Conservation (phyloP, 441 rosid genomes). For the Capsella rubella region DNA sequence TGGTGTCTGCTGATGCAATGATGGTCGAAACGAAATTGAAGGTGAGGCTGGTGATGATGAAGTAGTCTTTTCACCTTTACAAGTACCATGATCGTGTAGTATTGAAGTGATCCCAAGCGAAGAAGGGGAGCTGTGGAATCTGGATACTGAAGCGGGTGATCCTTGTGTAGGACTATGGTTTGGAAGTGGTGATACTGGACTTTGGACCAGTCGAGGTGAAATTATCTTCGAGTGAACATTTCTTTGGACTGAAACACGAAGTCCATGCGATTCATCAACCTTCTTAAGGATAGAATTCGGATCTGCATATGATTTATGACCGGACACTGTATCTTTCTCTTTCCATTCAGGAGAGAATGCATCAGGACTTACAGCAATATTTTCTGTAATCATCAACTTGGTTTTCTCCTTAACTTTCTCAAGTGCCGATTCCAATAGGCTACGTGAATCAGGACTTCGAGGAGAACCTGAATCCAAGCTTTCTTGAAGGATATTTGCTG, state of each 20-base stretch:
- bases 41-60: slow-evolving; percentile 47
- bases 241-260: slow-evolving; percentile 56
- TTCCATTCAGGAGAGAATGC: slow-evolving; percentile 46
- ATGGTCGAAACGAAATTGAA: slow-evolving; percentile 37
- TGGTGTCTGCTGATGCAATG: slow-evolving; percentile 34
- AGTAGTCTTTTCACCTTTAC: slow-evolving; percentile 51
- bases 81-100: slow-evolving; percentile 66
- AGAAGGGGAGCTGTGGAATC: slow-evolving; percentile 61
- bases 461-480: slow-evolving; percentile 55
- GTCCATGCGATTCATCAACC: slow-evolving; percentile 56
- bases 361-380: slow-evolving; percentile 37
- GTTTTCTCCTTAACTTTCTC: slow-evolving; percentile 54
- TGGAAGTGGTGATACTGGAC: slow-evolving; percentile 53
- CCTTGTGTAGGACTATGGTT: slow-evolving; percentile 51
- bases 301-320: slow-evolving; percentile 46
- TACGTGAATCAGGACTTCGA: slow-evolving; percentile 49
- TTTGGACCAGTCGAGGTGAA: slow-evolving; percentile 55
- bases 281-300: slow-evolving; percentile 50
- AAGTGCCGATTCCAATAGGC: slow-evolving; percentile 49
- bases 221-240: slow-evolving; percentile 64
- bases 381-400: slow-evolving; percentile 48
- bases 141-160: slow-evolving; percentile 53
- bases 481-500: slow-evolving; percentile 58
- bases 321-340: slow-evolving; percentile 37
- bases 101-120: slow-evolving; percentile 74